Conservation (phyloP, 441 rosid genomes). For the Codiaeum variegatum region DNA sequence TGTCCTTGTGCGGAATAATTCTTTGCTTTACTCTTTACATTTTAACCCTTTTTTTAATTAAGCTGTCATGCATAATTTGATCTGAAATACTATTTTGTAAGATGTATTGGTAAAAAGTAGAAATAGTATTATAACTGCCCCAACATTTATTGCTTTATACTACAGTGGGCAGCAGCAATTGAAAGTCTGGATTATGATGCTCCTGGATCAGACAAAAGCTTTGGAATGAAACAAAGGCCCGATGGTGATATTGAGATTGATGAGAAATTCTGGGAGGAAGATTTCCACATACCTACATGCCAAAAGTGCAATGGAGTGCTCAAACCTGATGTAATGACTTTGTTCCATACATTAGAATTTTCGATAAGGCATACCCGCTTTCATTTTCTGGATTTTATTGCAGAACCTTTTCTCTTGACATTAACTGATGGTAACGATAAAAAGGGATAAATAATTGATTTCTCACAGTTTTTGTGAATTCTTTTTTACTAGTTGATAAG, state of each 20-base stretch:
- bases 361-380: not conserved
- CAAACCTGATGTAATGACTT: constrained; percentile 69
- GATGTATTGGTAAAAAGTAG: not conserved
- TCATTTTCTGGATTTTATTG: constrained; percentile 6
- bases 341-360: constrained; percentile 5
- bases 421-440: not conserved
- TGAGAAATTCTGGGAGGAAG: constrained; percentile 93
- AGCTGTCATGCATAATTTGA: constrained; percentile 2
- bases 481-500: not conserved
- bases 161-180: constrained; percentile 90
- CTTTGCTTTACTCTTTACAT: not conserved
- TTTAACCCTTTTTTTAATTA: not conserved
- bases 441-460: not conserved
- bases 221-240: constrained; percentile 97
- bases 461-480: not conserved
- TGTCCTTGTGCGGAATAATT: not conserved
- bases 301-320: constrained; percentile 72
- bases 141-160: constrained; percentile 5
- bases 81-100: not conserved
- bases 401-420: not conserved
- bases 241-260: constrained; percentile 95
- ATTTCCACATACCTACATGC: constrained; percentile 73
- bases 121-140: not conserved
- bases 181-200: constrained; percentile 66
- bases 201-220: constrained; percentile 82